phyloP scores from a whole-genome alignment of 2,329 filamentous ascomycete genomes.

The Fusarium sp. region DNA sequence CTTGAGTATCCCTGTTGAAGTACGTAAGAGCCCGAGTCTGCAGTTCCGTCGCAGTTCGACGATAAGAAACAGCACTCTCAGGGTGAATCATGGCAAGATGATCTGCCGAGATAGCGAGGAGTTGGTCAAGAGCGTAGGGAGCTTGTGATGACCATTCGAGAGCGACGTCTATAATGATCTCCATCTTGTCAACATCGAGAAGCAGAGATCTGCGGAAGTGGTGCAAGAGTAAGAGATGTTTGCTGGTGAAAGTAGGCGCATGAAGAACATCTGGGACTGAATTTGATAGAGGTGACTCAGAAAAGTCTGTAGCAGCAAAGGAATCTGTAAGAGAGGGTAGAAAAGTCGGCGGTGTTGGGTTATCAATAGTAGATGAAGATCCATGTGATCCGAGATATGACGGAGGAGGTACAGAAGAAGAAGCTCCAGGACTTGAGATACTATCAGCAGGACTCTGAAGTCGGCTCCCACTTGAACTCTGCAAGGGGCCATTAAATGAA shows the following conservation, averaged over 20 bases:
- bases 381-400: conserved; percentile 17
- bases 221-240: conserved; percentile 55
- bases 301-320: conserved; percentile 16
- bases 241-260: conserved; percentile 48
- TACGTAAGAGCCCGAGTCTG: conserved; percentile 57
- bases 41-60: conserved; percentile 55
- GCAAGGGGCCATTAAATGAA: conserved; percentile 3
- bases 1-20: conserved; percentile 50
- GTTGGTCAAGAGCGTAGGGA: conserved; percentile 60
- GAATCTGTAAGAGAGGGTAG: conserved; percentile 39
- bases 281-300: conserved; percentile 24
- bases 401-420: conserved; percentile 28
- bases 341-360: conserved; percentile 27
- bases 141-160: conserved; percentile 48
- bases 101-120: conserved; percentile 58
- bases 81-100: conserved; percentile 48
- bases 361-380: neutral
- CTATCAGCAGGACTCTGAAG: conserved; percentile 40
- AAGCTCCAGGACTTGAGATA: conserved; percentile 23
- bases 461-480: conserved; percentile 14
- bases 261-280: conserved; percentile 16
- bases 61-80: conserved; percentile 32
- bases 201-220: conserved; percentile 48
- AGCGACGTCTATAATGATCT: conserved; percentile 47
- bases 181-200: conserved; percentile 35